Evolutionary conservation across 2,329 filamentous ascomycete genomes (phyloP), one percentile per base, ranked within the genome.

Genomic region (Epichloe baconii): DNA sequence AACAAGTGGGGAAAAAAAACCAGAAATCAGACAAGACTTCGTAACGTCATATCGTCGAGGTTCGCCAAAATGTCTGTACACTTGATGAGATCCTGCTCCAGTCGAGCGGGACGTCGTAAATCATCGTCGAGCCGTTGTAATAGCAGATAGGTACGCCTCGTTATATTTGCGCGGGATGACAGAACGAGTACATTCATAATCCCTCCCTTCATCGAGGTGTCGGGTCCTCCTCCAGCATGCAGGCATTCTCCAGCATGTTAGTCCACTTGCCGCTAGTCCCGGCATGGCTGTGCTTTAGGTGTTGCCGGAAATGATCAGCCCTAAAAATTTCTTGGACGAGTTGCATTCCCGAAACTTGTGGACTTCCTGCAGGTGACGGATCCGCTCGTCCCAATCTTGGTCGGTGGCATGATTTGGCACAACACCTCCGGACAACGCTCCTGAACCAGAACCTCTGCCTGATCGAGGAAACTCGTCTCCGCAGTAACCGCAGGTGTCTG

Each of bases 291-390:
- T 98, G 93, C 74, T 97, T 98, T 53, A 98, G 74, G 69, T 98
- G 93, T 68, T 98, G 93, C 53, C 93, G 83, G 75, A 98, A 98
- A 66, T 98, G 93, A 67, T 98, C 93, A 36, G 93, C 93, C 38
- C 93, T 81, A 72, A 86, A 98, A 98, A 98, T 67, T 97, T 97
- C 75, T 98, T 98, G 58, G 86, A 86, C 62, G 93, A 89, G 67
- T 98, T 98, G 77, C 93, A 98, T 70, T 97, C 93, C 56, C 89
- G 82, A 65, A 95, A 98, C 65, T 98, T 98, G 73, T 98, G 93
- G 56, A 89, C 80, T 60, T 87, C 84, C 62, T 89, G 90, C 50
- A 98, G 72, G 71, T 98, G 93, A 52, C 86, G 84, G 50, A 90
- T 82, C 52, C 93, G 83, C 54, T 81, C 76, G 49, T 95, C 86